Conservation (phyloP, 1,284 basidiomycete species). For the Malassezia psittaci region DNA sequence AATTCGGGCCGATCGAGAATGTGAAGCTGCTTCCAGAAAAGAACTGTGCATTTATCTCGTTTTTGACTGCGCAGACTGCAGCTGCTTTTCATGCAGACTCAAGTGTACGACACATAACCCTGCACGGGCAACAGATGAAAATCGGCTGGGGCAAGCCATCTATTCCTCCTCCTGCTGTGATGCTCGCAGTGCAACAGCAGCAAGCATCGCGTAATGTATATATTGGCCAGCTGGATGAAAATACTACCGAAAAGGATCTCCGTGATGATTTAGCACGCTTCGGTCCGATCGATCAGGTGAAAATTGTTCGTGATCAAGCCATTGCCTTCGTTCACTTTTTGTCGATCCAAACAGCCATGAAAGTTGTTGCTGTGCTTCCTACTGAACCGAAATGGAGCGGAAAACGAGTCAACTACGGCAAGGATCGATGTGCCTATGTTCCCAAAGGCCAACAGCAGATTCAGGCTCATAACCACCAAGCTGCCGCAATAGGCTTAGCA, state of each 20-base stretch:
- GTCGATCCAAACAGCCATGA: conserved; percentile 43
- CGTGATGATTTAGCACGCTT: conserved; percentile 39
- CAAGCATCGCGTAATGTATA: conserved; percentile 46
- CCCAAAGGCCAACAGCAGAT: conserved; percentile 47
- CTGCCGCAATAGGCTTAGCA: conserved; percentile 45
- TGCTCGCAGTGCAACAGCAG: conserved; percentile 44
- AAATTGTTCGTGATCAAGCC: conserved; percentile 46
- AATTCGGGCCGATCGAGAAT: conserved; percentile 90
- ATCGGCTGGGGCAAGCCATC: conserved; percentile 48
- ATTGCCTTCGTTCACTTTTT: conserved; percentile 46
- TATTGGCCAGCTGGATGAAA: conserved; percentile 38
- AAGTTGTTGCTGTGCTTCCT: conserved; percentile 39
- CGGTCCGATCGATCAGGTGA: conserved; percentile 47
- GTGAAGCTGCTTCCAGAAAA: conserved; percentile 95
- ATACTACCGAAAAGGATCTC: conserved; percentile 33
- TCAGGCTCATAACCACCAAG: conserved; percentile 46
- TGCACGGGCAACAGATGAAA: conserved; percentile 45
- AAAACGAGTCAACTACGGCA: conserved; percentile 44
- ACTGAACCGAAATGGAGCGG: conserved; percentile 38
- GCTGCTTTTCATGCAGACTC: conserved; percentile 46
- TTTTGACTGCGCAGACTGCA: conserved; percentile 35
- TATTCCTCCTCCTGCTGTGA: conserved; percentile 31
- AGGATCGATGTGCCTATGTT: conserved; percentile 46
- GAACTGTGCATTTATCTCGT: conserved; percentile 88
- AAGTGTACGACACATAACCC: conserved; percentile 41